Percentiles rank a stretch among this genome's conserved stretches.
Evolutionary conservation across 1,284 basidiomycete genomes (phyloP).

Genomic region (Austroboletus olivaceoglutinosus): DNA sequence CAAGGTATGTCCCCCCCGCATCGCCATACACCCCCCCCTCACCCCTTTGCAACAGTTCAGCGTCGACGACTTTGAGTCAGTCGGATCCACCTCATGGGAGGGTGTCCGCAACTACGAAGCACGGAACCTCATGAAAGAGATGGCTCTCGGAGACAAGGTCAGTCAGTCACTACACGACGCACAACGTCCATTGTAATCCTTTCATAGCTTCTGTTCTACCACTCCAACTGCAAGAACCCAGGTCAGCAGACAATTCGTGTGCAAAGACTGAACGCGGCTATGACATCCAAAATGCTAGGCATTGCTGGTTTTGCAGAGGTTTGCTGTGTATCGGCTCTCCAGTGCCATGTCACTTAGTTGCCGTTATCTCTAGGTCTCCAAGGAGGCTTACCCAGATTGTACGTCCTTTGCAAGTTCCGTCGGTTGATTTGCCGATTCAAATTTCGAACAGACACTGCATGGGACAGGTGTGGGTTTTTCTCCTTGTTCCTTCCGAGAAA

Average conservation of each 20-base stretch:
- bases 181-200: background rate
- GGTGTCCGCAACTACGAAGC: constrained; percentile 92
- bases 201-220: constrained; percentile 74
- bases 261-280: constrained; percentile 1
- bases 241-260: constrained; percentile 44
- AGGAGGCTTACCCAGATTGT: constrained; percentile 90
- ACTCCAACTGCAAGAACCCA: constrained; percentile 89
- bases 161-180: constrained; percentile 19
- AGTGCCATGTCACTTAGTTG: background rate
- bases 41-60: constrained; percentile 62
- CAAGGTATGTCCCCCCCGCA: constrained; percentile 52
- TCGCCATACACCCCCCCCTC: background rate
- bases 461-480: constrained; percentile 65
- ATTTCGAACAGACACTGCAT: constrained; percentile 72
- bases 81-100: constrained; percentile 83
- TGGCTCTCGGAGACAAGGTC: constrained; percentile 83
- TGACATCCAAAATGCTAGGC: constrained; percentile 48
- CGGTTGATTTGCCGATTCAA: constrained; percentile 14
- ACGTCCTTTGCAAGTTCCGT: constrained; percentile 31
- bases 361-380: constrained; percentile 54
- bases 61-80: constrained; percentile 82
- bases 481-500: constrained; percentile 2
- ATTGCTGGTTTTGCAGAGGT: constrained; percentile 84
- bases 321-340: constrained; percentile 16
- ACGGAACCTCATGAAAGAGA: constrained; percentile 88